These are phyloP conservation scores for Pleochaeta shiraiana DNA, from an alignment of 2,329 filamentous ascomycete genomes.

Conservation along the genomic window DNA sequence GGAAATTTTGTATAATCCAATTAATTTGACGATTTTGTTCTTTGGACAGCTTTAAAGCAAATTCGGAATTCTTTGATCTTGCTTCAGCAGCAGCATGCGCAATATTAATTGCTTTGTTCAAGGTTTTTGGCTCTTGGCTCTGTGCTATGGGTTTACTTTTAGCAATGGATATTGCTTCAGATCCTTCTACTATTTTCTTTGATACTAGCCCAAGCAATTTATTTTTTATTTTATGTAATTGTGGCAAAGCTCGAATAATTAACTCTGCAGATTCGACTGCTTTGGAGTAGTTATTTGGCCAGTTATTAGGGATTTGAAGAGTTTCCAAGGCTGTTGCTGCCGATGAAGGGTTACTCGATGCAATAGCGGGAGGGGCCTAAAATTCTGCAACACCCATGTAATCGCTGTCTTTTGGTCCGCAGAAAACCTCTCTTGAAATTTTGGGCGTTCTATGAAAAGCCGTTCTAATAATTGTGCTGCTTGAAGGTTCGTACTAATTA, in stretches of 20 bases:
- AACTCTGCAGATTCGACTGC: neutral
- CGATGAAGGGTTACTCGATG: neutral
- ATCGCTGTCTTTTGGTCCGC: neutral
- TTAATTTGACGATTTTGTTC: conserved; percentile 1
- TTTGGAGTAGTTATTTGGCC: neutral
- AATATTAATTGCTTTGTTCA: neutral
- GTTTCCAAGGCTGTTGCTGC: neutral
- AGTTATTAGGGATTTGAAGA: conserved; percentile 1
- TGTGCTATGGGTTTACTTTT: neutral
- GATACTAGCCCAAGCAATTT: neutral
- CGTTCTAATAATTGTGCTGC: neutral
- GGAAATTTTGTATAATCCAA: conserved; percentile 2
- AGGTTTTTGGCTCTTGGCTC: neutral
- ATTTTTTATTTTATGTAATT: neutral
- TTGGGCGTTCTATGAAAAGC: neutral
- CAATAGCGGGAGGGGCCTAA: neutral
- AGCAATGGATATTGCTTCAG: neutral
- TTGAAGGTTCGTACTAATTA: neutral
- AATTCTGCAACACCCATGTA: neutral
- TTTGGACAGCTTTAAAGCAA: neutral
- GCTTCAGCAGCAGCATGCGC: too few relatives aligned
- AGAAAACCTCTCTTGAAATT: neutral
- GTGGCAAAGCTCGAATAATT: neutral
- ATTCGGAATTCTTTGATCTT: neutral
- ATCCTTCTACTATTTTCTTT: neutral